phyloP scores from a whole-genome alignment of 2,329 filamentous ascomycete species.

The Cladophialophora chaetospira region DNA sequence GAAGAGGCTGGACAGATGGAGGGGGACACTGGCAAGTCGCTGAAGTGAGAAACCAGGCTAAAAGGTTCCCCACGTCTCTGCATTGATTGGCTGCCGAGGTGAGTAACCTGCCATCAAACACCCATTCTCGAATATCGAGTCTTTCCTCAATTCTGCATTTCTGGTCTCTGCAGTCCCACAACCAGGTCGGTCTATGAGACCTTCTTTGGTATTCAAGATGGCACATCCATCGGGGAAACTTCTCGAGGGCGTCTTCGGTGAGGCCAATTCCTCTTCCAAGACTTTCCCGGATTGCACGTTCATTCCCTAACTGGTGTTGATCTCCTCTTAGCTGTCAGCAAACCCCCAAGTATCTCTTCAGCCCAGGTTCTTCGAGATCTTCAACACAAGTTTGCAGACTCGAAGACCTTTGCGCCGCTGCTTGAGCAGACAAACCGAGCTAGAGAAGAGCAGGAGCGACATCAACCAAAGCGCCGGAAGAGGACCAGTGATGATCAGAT shows the following conservation, averaged over 20 bases:
- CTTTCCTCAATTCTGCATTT: no score
- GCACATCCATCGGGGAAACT: conserved; percentile 44
- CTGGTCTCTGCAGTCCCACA: background rate
- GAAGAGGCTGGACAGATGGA: background rate
- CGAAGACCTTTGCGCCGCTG: conserved; percentile 75
- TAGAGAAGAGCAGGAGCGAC: conserved; percentile 18
- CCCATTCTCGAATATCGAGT: no score
- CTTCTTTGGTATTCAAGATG: conserved; percentile 22
- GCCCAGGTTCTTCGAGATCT: conserved; percentile 88
- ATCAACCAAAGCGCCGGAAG: conserved; percentile 51
- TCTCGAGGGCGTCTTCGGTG: conserved; percentile 66
- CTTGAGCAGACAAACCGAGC: conserved; percentile 59
- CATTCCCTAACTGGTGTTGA: conserved; percentile 11
- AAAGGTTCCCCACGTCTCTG: no score
- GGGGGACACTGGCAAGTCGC: background rate
- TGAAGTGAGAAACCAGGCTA: background rate
- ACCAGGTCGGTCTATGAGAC: conserved; percentile 12
- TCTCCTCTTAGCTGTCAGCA: conserved; percentile 73
- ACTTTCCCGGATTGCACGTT: conserved; percentile 1
- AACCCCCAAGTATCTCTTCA: conserved; percentile 82
- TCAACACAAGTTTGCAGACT: conserved; percentile 80
- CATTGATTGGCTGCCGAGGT: no score
- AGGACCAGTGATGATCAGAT: conserved; percentile 59
- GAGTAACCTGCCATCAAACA: no score
- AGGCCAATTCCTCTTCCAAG: conserved; percentile 35